These are phyloP conservation scores for Plasmodium sp. DNA, from an alignment of 169 alveolate species.

Conservation along the genomic window DNA sequence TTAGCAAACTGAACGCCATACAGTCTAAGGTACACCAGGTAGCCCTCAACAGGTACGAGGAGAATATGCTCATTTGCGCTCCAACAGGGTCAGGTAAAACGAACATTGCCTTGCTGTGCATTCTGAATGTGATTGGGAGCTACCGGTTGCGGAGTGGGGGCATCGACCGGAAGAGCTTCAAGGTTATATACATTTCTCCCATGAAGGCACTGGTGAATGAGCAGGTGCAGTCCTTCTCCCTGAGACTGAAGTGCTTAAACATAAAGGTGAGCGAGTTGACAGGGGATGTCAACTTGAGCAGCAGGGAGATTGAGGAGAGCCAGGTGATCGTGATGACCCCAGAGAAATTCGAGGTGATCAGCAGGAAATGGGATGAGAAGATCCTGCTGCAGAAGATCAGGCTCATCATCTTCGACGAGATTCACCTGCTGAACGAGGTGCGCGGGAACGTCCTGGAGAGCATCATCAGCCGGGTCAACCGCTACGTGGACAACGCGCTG, in stretches of 20 bases:
- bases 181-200: constrained; percentile 99
- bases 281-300: constrained; percentile 96
- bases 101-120: constrained; percentile 98
- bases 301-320: constrained; percentile 97
- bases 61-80: constrained; percentile 99
- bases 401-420: constrained; percentile 99
- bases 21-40: constrained; percentile 94
- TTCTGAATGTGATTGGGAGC: constrained; percentile 91
- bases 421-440: constrained; percentile 99
- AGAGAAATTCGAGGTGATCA: constrained; percentile 99
- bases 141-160: constrained; percentile 76
- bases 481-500: constrained; percentile 83
- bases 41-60: constrained; percentile 94
- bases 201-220: constrained; percentile 99
- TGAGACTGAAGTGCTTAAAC: constrained; percentile 87
- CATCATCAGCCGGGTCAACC: constrained; percentile 98
- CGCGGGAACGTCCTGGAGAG: constrained; percentile 99
- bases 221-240: constrained; percentile 88
- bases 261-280: constrained; percentile 96
- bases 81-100: constrained; percentile 99
- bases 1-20: constrained; percentile 93
- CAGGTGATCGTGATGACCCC: constrained; percentile 99
- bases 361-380: constrained; percentile 97
- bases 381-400: constrained; percentile 92
- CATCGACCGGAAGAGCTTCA: constrained; percentile 88